Conservation (phyloP, 495 filamentous ascomycete genomes). For the Neurospora sp. region DNA sequence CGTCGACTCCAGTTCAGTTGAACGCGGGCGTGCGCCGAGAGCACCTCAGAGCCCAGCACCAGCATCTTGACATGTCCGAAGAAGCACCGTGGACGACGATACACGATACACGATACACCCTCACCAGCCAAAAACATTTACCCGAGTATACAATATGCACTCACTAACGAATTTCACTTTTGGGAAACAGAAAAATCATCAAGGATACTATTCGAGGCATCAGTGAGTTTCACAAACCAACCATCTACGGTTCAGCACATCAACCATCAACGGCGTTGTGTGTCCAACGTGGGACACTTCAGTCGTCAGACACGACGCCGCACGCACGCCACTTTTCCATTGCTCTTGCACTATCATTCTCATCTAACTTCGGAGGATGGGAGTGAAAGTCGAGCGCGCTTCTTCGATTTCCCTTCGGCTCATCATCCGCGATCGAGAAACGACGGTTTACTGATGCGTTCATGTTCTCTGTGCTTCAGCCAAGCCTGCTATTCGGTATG, state of each 20-base stretch:
- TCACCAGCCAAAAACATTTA: not conserved
- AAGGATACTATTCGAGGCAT: constrained; percentile 55
- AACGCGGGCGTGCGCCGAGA: not conserved
- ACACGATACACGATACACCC: not conserved
- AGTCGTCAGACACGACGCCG: not conserved
- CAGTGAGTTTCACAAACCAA: constrained; percentile 39
- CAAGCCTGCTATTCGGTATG: constrained; percentile 59
- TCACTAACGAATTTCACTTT: not conserved
- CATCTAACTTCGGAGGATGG: not conserved
- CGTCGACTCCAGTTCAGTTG: not conserved
- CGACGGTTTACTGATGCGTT: not conserved
- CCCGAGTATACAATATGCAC: not conserved
- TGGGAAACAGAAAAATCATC: constrained; percentile 40
- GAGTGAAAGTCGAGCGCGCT: not conserved
- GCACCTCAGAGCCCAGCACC: not conserved
- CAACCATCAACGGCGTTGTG: not conserved
- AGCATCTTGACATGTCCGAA: not conserved
- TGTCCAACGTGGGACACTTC: not conserved
- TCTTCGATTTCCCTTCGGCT: not conserved
- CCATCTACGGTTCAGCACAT: not conserved
- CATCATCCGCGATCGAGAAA: not conserved
- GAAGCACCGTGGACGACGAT: not conserved
- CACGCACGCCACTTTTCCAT: not conserved
- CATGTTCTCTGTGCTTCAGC: constrained; percentile 22
- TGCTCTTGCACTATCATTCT: not conserved